Base-by-base conservation (phyloP, 192 early-diverging fungal species). In the Coemansia sp. region DNA sequence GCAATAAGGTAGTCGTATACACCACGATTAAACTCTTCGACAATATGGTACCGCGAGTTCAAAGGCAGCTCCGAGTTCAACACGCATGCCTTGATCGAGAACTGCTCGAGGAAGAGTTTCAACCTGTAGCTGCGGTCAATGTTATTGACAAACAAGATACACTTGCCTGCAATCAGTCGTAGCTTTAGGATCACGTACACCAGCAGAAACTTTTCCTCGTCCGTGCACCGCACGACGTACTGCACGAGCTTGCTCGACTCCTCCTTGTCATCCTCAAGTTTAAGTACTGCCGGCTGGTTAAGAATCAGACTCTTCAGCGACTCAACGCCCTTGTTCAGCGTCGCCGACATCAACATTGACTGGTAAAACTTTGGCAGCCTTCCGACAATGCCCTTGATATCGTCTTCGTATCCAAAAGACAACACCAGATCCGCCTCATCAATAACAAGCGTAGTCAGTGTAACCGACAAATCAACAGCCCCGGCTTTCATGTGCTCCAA, bases 11-110 rank as follows among this genome's bases (percentile, higher is more conserved):
- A 92, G 59, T 94, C 91, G 71, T 98, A 99, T 1, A 93, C 83
- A 10, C 96, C 96, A 57, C 91, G 86, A 71, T 97, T 97, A 67
- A 97, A 97, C 67, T 97, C 96, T 49, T 97, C 90, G 13, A 99
- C 92, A 65, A 96, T 94, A 64, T 97, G 94, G 55, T 89, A 89
- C 59, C 94, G 78, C 34, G 90, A 90, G 66, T 93, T 93, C 62
- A 95, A 66, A 5, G 96, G 96, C 66, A 99, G 68, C 81, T 94
- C 95, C 30, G 92, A 93, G 82, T 99, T 96, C 53, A 99, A 80
- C 9, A 96, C 91, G 30, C 92, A 94, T 21, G 87, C 84, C 37
- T 84, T 88, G 61, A 97, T 90, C 7, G 90, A 90, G 70, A 99
- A 99, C 73, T 96, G 94, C 78, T 99, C 95, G 69, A 99, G 67